A percentile compares a stretch with the other conserved stretches of the same genome.
phyloP scores from a whole-genome alignment of 2,329 filamentous ascomycete species.

The Epichloe gansuensis region DNA sequence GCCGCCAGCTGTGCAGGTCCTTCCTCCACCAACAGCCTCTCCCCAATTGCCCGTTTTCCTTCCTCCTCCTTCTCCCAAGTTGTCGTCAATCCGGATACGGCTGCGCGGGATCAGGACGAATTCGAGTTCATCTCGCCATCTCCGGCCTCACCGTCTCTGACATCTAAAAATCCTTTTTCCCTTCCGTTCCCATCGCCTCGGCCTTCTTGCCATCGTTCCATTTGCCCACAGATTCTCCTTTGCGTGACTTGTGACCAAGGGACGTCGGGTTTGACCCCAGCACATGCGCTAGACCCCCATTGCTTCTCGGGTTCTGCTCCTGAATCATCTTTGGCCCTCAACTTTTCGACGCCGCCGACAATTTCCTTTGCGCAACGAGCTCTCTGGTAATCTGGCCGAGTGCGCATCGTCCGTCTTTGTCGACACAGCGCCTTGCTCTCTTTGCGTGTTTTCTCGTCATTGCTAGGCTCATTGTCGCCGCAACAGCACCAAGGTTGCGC shows the following conservation, averaged over 20 bases:
- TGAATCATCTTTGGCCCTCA: background rate
- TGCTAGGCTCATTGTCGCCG: background rate
- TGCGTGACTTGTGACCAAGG: background rate
- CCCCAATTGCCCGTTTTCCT: constrained; percentile 26
- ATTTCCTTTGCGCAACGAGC: background rate
- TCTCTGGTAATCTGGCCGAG: background rate
- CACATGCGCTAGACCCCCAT: constrained; percentile 4
- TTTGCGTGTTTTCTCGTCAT: background rate
- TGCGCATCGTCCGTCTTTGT: background rate
- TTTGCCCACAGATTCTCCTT: background rate
- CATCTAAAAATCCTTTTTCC: background rate
- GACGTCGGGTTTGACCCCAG: constrained; percentile 4
- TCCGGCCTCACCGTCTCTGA: background rate
- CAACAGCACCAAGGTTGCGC: background rate
- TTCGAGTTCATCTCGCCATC: constrained; percentile 6
- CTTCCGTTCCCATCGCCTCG: background rate
- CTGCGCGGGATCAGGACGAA: constrained; percentile 16
- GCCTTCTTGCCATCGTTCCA: constrained; percentile 1
- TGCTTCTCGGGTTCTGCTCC: background rate
- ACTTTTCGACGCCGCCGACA: background rate
- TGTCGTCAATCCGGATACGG: constrained; percentile 19
- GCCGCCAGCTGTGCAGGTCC: constrained; percentile 25
- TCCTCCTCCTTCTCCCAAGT: constrained; percentile 20
- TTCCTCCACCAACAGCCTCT: constrained; percentile 28
- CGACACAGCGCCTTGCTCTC: background rate